These are phyloP conservation scores for Solanum dulcamara DNA, from an alignment of 257 asterid species.

Conservation along the genomic window DNA sequence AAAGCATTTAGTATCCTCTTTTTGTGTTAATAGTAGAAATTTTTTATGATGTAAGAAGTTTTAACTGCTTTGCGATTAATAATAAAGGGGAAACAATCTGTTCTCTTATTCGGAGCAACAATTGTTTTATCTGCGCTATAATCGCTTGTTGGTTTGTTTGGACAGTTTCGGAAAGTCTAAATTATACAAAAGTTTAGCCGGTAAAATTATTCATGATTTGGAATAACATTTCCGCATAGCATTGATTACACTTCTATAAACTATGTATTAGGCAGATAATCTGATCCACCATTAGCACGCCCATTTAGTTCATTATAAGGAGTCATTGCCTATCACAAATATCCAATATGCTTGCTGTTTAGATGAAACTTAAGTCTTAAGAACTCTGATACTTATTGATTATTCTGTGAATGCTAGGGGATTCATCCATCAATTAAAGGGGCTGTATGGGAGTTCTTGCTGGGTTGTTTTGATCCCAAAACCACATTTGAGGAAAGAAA, in stretches of 20 bases:
- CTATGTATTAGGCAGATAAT: background rate
- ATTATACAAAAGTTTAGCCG: background rate
- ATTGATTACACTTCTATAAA: background rate
- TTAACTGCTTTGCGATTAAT: background rate
- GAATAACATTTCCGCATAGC: background rate
- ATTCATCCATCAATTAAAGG: conserved; percentile 91
- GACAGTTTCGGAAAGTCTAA: background rate
- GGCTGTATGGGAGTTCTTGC: conserved; percentile 87
- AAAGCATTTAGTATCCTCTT: background rate
- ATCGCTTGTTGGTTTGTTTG: background rate
- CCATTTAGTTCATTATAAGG: background rate
- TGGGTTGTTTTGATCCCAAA: conserved; percentile 89
- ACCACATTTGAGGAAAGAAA: conserved; percentile 68
- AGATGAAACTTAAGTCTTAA: background rate
- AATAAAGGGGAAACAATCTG: background rate
- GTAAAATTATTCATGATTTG: background rate
- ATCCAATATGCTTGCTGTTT: background rate
- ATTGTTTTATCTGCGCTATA: background rate
- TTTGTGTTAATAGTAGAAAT: background rate
- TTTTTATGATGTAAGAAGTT: background rate
- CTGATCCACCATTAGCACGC: background rate
- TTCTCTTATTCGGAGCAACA: background rate
- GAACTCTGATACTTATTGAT: background rate
- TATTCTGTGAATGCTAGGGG: conserved; percentile 38
- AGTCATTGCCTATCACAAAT: background rate